A percentile compares a stretch with the other conserved stretches of the same genome.
Evolutionary conservation across 345 rosid genomes (phyloP).

Genomic region (Pseudoturritis turrita): DNA sequence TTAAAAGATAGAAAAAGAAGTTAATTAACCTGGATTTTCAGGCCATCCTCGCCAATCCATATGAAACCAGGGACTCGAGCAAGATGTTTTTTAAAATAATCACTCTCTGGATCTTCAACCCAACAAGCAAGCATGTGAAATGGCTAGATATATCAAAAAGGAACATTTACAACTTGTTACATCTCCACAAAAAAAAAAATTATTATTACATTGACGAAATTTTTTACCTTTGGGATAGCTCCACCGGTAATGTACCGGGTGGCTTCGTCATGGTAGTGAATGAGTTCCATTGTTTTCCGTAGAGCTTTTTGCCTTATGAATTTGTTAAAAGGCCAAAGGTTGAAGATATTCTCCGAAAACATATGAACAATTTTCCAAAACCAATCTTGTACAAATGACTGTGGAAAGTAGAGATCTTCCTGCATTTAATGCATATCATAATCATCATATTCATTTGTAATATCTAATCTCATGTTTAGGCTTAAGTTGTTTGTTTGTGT

Average conservation of each 20-base stretch:
- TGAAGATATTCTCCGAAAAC: constrained; percentile 30
- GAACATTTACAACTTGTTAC: background rate
- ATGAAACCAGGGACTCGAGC: constrained; percentile 36
- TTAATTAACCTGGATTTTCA: constrained; percentile 41
- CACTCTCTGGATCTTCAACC: constrained; percentile 56
- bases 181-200: constrained; percentile 12
- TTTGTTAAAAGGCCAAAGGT: constrained; percentile 37
- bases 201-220: background rate
- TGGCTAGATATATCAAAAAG: background rate
- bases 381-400: constrained; percentile 26
- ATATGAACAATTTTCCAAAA: constrained; percentile 34
- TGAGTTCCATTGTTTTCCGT: constrained; percentile 27
- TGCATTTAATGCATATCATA: background rate
- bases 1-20: background rate
- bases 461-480: no score
- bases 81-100: constrained; percentile 36
- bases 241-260: constrained; percentile 36
- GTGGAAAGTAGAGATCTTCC: constrained; percentile 44
- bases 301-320: constrained; percentile 35
- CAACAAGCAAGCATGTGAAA: constrained; percentile 55
- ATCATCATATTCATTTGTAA: no score
- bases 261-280: constrained; percentile 41
- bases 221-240: constrained; percentile 35
- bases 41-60: constrained; percentile 50
- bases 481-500: no score